Evolutionary conservation across 345 rosid species (phyloP), one percentile per base, ranked within the genome.

Genomic region (Dovyalis caffra): DNA sequence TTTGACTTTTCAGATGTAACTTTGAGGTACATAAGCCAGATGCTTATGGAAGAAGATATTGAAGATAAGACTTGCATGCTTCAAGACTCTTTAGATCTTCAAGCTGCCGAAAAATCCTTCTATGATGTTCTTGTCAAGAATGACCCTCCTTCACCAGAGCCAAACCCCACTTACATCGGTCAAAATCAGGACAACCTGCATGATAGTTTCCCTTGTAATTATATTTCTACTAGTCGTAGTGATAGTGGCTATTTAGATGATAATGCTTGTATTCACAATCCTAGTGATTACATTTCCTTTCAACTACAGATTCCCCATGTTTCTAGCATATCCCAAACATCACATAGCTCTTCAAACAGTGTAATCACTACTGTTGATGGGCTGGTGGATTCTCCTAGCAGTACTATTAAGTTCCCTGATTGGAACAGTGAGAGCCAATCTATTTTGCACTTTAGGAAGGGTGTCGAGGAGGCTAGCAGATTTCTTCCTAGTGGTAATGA

Each of bases 21-120:
- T 77, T 83, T 93, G 62, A 82, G 77, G 25, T 93, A 90, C 81
- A 88, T 88, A 64, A 90, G 83, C 70, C 89, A 86, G 79, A 89
- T 91, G n/a, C 93, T 93, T 53, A 87, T 91, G 93, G 93, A 93
- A 38, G 97, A 93, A 72, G 88, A 88, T 68, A 83, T 83, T 80
- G 89, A 85, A 43, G 92, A 85, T 72, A 85, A 84, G 74, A 82
- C 91, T 16, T 83, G 81, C 75, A 86, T 85, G 89, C 86, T 90
- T 75, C 87, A 83, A 34, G 91, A 91, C 47, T 83, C 91, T 6
- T 82, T 88, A 31, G 93, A 88, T 83, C 92, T 93, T 33, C 90
- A 86, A 86, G 89, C 91, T 5, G 90, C 96, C 8, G 92, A 91
- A 80, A 88, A 85, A 64, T 87, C 93, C 49, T 84, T 93, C 6